phyloP scores from a whole-genome alignment of 345 rosid genomes.

The Carallia pectinifolia region DNA sequence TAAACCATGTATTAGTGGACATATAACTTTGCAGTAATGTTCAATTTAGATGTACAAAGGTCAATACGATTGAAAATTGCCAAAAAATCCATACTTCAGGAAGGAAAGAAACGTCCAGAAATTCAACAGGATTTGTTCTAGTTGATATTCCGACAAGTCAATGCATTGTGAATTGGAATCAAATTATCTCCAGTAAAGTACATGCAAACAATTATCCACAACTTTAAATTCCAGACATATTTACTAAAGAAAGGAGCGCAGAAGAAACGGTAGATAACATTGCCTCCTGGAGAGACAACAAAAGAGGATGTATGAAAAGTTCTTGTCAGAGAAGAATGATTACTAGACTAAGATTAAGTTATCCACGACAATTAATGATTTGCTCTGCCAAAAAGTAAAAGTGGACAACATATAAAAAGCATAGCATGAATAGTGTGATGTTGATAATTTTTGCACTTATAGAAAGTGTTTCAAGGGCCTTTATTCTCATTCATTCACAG shows the following conservation, averaged over 20 bases:
- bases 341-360: background rate
- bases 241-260: background rate
- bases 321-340: too few species aligned
- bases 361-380: background rate
- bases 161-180: background rate
- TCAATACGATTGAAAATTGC: too few species aligned
- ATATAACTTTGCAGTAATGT: too few species aligned
- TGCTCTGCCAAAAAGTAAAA: background rate
- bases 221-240: background rate
- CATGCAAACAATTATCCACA: background rate
- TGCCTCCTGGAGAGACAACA: background rate
- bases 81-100: too few species aligned
- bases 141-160: background rate
- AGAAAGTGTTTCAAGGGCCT: constrained; percentile 8
- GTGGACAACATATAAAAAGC: background rate
- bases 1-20: background rate
- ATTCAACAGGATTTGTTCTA: background rate
- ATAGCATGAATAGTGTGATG: constrained; percentile 7
- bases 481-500: background rate
- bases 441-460: constrained; percentile 4
- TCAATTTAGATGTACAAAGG: too few species aligned
- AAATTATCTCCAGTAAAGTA: background rate
- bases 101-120: background rate
- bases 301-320: background rate
- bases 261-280: background rate